These are phyloP conservation scores for Pythium graminicola DNA, from an alignment of 352 stramenopile genomes.

Conservation along the genomic window DNA sequence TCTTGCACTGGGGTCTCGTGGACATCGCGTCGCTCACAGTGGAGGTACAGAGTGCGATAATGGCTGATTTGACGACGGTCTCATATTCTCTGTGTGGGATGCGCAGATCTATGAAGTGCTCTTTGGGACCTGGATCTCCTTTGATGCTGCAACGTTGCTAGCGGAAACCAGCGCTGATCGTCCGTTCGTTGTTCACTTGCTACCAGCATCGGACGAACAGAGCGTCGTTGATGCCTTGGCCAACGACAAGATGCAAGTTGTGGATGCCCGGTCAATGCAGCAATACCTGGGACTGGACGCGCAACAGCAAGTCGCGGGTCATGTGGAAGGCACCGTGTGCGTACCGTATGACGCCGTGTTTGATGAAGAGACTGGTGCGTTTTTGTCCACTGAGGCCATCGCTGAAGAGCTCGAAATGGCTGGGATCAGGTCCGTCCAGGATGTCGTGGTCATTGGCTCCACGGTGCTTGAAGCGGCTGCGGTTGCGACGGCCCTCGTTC, in stretches of 20 bases:
- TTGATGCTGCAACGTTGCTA: conserved; percentile 7
- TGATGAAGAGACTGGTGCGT: conserved; percentile 23
- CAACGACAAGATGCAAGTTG: conserved; percentile 32
- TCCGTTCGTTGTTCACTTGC: neutral
- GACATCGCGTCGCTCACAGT: conserved; percentile 11
- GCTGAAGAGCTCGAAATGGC: conserved; percentile 34
- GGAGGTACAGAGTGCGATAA: conserved; percentile 6
- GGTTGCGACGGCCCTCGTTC: conserved; percentile 47
- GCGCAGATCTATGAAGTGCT: conserved; percentile 12
- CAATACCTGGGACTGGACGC: conserved; percentile 44
- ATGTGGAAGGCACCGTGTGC: conserved; percentile 43
- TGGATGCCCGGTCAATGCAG: conserved; percentile 43
- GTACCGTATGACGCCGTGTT: conserved; percentile 52
- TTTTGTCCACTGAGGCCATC: conserved; percentile 37
- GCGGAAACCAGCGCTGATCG: neutral
- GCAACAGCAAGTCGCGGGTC: conserved; percentile 39
- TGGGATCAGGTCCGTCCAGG: conserved; percentile 31
- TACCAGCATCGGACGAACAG: conserved; percentile 16
- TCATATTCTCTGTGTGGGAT: too few species aligned
- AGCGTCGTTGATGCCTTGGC: conserved; percentile 29
- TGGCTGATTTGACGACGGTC: neutral
- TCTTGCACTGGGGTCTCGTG: conserved; percentile 16
- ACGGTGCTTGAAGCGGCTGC: conserved; percentile 44
- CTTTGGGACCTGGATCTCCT: conserved; percentile 10
- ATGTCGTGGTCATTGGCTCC: conserved; percentile 42